Evolutionary conservation across 805 yeast genomes (phyloP).

Genomic region (Candida koratica): DNA sequence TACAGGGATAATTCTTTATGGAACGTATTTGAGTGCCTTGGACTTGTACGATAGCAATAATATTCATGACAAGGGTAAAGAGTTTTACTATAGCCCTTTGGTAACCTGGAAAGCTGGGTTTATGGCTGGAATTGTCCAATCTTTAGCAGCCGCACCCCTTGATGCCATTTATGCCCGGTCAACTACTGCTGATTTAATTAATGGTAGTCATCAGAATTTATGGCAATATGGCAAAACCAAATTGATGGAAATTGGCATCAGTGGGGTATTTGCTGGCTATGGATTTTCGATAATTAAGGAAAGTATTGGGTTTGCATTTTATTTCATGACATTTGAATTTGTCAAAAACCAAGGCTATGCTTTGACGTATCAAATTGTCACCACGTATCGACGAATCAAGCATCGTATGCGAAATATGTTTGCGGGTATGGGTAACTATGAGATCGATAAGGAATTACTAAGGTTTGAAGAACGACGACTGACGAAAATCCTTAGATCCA

Average conservation of each 20-base stretch:
- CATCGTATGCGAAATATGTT: constrained; percentile 16
- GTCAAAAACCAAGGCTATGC: constrained; percentile 67
- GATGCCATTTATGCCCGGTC: constrained; percentile 88
- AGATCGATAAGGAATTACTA: constrained; percentile 21
- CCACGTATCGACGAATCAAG: constrained; percentile 42
- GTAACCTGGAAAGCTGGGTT: constrained; percentile 80
- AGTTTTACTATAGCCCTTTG: constrained; percentile 24
- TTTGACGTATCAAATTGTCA: constrained; percentile 42
- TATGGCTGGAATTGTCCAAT: constrained; percentile 81
- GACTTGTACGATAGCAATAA: constrained; percentile 23
- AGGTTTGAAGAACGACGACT: constrained; percentile 32
- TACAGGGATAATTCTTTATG: constrained; percentile 83
- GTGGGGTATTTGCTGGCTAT: constrained; percentile 89
- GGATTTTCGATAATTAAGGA: constrained; percentile 77
- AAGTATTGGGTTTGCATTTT: constrained; percentile 75
- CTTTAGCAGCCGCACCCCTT: constrained; percentile 89
- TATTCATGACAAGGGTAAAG: constrained; percentile 9
- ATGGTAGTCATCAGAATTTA: constrained; percentile 61
- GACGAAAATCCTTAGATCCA: constrained; percentile 55
- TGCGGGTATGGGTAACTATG: constrained; percentile 16
- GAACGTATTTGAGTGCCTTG: constrained; percentile 65
- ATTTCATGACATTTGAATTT: constrained; percentile 75
- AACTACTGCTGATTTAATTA: constrained; percentile 65
- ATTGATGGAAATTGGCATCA: constrained; percentile 66
- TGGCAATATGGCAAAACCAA: constrained; percentile 75